These are phyloP conservation scores for Plantago ovata DNA, from an alignment of 257 asterid species.

Conservation along the genomic window DNA sequence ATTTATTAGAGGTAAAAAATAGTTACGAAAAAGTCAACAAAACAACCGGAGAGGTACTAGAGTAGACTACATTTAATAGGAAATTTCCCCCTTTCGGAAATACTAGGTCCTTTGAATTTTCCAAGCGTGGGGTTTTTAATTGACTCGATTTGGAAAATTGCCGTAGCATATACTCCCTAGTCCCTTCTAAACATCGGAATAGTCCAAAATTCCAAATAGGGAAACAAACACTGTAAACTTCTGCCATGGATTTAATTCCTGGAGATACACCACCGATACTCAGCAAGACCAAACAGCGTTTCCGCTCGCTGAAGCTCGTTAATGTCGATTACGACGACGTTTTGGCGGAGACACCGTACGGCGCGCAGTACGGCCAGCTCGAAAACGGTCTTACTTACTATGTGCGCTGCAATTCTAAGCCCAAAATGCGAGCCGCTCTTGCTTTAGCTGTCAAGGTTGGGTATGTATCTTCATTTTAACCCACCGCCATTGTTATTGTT, in stretches of 20 bases:
- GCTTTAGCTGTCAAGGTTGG: constrained; percentile 91
- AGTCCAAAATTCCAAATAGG: not conserved
- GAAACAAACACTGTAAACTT: not conserved
- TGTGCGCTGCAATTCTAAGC: constrained; percentile 88
- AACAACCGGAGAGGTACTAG: too few relatives aligned
- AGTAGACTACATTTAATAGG: too few relatives aligned
- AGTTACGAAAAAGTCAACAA: too few relatives aligned
- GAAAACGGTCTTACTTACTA: constrained; percentile 82
- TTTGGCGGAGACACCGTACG: constrained; percentile 62
- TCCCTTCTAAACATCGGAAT: not conserved
- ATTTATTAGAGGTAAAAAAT: too few relatives aligned
- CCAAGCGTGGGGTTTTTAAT: too few relatives aligned
- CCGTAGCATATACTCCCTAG: not conserved
- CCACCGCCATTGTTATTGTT: not conserved
- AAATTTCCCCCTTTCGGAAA: too few relatives aligned
- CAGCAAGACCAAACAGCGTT: constrained; percentile 56
- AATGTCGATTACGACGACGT: constrained; percentile 62
- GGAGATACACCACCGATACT: constrained; percentile 57
- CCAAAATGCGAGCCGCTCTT: constrained; percentile 93
- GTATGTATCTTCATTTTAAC: constrained; percentile 34
- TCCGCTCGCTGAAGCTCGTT: constrained; percentile 82
- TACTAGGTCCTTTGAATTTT: too few relatives aligned
- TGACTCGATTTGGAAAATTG: not conserved
- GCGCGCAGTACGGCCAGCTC: constrained; percentile 76
- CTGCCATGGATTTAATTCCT: constrained; percentile 70